Evolutionary conservation across 192 early-diverging fungal species (phyloP).

Genomic region (Gamsiella multidivaricata): DNA sequence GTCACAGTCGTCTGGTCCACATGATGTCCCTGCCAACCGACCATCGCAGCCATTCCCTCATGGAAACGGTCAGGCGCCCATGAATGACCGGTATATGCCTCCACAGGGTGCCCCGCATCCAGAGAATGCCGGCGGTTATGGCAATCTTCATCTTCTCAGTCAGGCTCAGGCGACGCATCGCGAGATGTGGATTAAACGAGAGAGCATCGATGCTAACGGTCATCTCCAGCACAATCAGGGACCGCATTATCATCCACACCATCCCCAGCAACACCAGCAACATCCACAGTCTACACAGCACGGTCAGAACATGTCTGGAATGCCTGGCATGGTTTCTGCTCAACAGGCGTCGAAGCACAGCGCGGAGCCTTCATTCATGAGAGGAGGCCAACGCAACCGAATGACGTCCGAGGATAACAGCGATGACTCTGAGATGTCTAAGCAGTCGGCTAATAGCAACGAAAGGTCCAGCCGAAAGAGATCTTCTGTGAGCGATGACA

Average conservation of each 20-base stretch:
- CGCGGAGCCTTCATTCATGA: not conserved
- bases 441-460: slow-evolving; percentile 29
- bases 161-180: slow-evolving; percentile 44
- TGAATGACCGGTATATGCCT: slow-evolving; percentile 44
- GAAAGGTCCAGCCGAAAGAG: slow-evolving; percentile 34
- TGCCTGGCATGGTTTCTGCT: slow-evolving; percentile 14
- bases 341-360: slow-evolving; percentile 10
- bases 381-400: slow-evolving; percentile 9
- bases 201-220: slow-evolving; percentile 26
- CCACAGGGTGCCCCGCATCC: slow-evolving; percentile 17
- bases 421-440: slow-evolving; percentile 26
- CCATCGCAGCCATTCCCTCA: slow-evolving; percentile 27
- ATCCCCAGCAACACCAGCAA: slow-evolving; percentile 6
- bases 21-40: slow-evolving; percentile 3
- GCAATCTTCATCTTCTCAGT: slow-evolving; percentile 35
- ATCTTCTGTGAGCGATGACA: slow-evolving; percentile 39
- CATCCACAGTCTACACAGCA: slow-evolving; percentile 7
- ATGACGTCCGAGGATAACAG: slow-evolving; percentile 46
- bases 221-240: slow-evolving; percentile 12
- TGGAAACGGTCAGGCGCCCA: slow-evolving; percentile 20
- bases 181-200: slow-evolving; percentile 48
- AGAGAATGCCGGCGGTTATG: slow-evolving; percentile 18
- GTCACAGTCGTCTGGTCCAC: slow-evolving; percentile 14
- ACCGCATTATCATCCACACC: too few species aligned
- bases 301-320: slow-evolving; percentile 6